These are phyloP conservation scores for Colletotrichum theobromicola DNA, from an alignment of 2,329 filamentous ascomycete species.

Conservation along the genomic window DNA sequence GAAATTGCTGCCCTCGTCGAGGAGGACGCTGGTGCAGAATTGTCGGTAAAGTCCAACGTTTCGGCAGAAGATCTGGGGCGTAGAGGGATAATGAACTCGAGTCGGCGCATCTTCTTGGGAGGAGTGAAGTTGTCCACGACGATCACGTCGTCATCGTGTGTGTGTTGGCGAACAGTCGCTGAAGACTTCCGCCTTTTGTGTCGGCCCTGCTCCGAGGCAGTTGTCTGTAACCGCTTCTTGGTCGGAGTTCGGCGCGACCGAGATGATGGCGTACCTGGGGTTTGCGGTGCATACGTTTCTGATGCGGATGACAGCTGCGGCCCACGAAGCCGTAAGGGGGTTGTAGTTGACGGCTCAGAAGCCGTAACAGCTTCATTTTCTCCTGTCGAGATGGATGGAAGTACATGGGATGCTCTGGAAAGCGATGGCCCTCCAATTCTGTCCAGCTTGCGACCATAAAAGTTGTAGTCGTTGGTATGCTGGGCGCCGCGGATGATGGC, in stretches of 20 bases:
- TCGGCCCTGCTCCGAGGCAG: neutral
- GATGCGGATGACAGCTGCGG: neutral
- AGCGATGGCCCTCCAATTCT: neutral
- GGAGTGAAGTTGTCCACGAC: neutral
- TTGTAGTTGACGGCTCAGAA: neutral
- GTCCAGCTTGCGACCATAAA: neutral
- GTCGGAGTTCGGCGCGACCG: neutral
- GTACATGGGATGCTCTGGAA: neutral
- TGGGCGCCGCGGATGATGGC: slow-evolving; percentile 7
- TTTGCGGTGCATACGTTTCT: neutral
- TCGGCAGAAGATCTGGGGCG: neutral
- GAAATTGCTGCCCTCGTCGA: neutral
- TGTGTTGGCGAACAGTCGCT: neutral
- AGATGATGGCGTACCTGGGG: neutral
- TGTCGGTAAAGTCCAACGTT: neutral
- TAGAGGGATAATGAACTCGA: neutral
- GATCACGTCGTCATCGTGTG: neutral
- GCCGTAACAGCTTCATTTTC: neutral
- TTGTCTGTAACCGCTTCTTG: neutral
- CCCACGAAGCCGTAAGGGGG: neutral
- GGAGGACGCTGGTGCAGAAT: neutral
- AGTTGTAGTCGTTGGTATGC: slow-evolving; percentile 8
- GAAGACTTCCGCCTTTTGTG: neutral
- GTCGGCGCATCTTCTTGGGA: neutral
- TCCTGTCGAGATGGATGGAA: neutral